Base-by-base conservation (phyloP, 345 rosid genomes). In the Dovyalis caffra region DNA sequence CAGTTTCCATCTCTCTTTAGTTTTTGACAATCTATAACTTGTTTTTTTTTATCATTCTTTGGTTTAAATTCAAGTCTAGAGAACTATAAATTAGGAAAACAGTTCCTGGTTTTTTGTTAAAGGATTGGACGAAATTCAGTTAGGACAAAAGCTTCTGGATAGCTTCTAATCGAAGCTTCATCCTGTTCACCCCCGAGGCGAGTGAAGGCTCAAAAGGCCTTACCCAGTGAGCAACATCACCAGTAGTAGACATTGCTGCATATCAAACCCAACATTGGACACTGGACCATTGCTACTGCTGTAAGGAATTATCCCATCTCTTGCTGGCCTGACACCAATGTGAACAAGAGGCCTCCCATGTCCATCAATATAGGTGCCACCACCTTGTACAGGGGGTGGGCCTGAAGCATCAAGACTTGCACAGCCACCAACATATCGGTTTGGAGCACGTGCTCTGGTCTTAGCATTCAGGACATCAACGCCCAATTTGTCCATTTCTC, bases 401-500 rank as follows among this genome's bases (percentile, higher is more conserved):
- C 73, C 76, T 0, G 86, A 68, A 66, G 80, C 79, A 74, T 64
- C 68, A 40, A 72, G 70, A 73, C 76, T 79, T 23, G 37, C 29
- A 71, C 65, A 79, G 75, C 84, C 78, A 34, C 62, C 60, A 14
- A 47, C 69, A 71, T 83, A 76, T 31, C 74, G 21, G 49, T 73
- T 81, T 11, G 88, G 79, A 32, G 77, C 91, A 1, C 64, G 80
- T 64, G 75, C 76, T 79, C 68, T 81, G 74, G 64, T 86, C 74
- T 83, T 85, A 3, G 87, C 83, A 47, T 76, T 84, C 75, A 64
- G 61, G 68, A 90, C 85, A 71, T 88, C 90, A 61, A 83, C 80
- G 20, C 80, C 84, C 67, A 94, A 75, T 47, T 77, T 87, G 79
- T 92, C 97, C 69, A 90, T 82, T 76, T 86, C 87, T 78, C 85